phyloP scores from a whole-genome alignment of 768 basidiomycete species.

The Dioszegia hungarica region DNA sequence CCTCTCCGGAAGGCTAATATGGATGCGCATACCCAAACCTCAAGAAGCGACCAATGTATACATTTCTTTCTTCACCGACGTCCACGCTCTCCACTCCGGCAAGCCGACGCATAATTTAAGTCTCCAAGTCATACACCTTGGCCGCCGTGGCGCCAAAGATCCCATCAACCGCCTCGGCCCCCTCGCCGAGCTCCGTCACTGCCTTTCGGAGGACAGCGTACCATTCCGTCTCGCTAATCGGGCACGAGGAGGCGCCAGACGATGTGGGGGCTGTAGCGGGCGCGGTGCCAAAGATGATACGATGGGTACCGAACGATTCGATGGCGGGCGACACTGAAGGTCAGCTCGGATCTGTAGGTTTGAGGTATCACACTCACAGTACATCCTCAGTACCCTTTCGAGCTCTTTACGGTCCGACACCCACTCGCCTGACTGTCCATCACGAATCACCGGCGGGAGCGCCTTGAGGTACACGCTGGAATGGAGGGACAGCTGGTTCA shows the following conservation, averaged over 20 bases:
- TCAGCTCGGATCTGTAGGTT: no score
- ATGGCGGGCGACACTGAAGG: slow-evolving; percentile 40
- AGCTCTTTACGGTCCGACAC: slow-evolving; percentile 37
- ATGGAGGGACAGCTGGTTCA: slow-evolving; percentile 37
- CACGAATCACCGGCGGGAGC: slow-evolving; percentile 32
- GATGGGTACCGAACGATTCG: slow-evolving; percentile 44
- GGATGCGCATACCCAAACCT: no score
- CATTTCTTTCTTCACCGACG: no score
- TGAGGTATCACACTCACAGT: no score
- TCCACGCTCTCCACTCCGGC: no score
- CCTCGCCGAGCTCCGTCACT: slow-evolving; percentile 30
- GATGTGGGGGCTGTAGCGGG: slow-evolving; percentile 18
- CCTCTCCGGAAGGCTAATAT: no score
- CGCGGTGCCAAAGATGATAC: slow-evolving; percentile 41
- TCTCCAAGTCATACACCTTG: slow-evolving; percentile 25
- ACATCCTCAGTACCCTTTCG: slow-evolving; percentile 38
- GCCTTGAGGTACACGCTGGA: slow-evolving; percentile 37
- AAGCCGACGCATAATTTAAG: no score
- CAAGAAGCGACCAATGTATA: no score
- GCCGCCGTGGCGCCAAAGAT: slow-evolving; percentile 33
- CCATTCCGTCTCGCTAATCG: slow-evolving; percentile 28
- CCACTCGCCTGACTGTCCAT: slow-evolving; percentile 18
- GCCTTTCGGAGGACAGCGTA: slow-evolving; percentile 27
- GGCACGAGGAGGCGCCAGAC: slow-evolving; percentile 4
- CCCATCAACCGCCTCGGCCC: slow-evolving; percentile 24